These are phyloP conservation scores for Acanthamoeba castellanii DNA, from an alignment of 208 protist genomes.

Conservation along the genomic window DNA sequence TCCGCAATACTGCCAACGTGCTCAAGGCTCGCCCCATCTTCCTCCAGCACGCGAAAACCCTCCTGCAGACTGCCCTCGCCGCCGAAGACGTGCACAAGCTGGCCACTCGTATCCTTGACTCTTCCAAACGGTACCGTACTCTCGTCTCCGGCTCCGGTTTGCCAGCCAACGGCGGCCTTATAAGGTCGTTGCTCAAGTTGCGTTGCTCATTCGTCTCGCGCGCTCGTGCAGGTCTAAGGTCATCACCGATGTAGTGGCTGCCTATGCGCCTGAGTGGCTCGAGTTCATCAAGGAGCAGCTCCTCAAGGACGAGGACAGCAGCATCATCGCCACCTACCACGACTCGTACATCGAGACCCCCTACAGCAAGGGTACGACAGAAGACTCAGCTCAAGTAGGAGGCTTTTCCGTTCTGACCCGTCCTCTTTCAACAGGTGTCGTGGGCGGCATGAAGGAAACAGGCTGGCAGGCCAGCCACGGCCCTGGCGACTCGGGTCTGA, in stretches of 20 bases:
- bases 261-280: slow-evolving; percentile 35
- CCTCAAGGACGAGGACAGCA: background rate
- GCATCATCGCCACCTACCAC: background rate
- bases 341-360: slow-evolving; percentile 13
- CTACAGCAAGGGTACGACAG: slow-evolving; percentile 19
- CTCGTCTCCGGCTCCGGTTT: background rate
- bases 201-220: too few relatives aligned
- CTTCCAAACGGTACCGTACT: slow-evolving; percentile 4
- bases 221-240: background rate
- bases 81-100: slow-evolving; percentile 64
- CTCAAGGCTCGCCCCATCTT: slow-evolving; percentile 56
- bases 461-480: slow-evolving; percentile 72
- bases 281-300: background rate
- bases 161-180: background rate
- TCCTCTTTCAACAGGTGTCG: background rate
- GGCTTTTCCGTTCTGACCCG: background rate
- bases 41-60: slow-evolving; percentile 12
- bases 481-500: slow-evolving; percentile 45
- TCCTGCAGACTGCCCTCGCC: background rate
- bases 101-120: slow-evolving; percentile 2
- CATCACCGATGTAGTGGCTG: slow-evolving; percentile 32
- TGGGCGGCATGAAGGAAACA: slow-evolving; percentile 67
- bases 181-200: too few relatives aligned
- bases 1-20: slow-evolving; percentile 59
- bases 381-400: background rate